Conservation (phyloP, 371 early-diverging fungal genomes). For the Mucor velutinosus region DNA sequence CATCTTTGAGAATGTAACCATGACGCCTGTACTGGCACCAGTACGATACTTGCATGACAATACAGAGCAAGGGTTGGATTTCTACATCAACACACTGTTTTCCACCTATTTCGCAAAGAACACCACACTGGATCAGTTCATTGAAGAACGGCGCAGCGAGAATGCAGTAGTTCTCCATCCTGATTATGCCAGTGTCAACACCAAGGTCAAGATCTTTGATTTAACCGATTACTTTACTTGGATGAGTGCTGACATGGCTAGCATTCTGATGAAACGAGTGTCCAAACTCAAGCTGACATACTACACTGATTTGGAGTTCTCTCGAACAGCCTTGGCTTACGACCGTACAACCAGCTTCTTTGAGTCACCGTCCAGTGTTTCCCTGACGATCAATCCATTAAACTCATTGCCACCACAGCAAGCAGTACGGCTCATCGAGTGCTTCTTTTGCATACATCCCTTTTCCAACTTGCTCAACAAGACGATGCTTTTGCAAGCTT, state of each 20-base stretch:
- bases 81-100: conserved; percentile 16
- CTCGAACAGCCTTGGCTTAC: neutral
- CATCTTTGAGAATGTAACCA: conserved; percentile 24
- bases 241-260: conserved; percentile 19
- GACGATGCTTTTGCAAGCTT: conserved; percentile 34
- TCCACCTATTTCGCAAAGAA: conserved; percentile 1
- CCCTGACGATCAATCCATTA: conserved; percentile 19
- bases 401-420: conserved; percentile 30
- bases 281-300: conserved; percentile 13
- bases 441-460: conserved; percentile 32
- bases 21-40: conserved; percentile 1
- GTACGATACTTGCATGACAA: conserved; percentile 13
- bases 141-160: neutral
- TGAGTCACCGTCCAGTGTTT: neutral
- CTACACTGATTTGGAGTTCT: conserved; percentile 7
- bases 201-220: conserved; percentile 13
- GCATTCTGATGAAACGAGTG: conserved; percentile 13
- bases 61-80: neutral
- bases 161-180: neutral
- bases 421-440: conserved; percentile 33
- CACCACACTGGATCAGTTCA: neutral
- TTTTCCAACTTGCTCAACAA: conserved; percentile 32
- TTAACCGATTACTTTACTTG: conserved; percentile 23
- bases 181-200: neutral
- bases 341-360: conserved; percentile 23